These are phyloP conservation scores for Lentinula raphanica DNA, from an alignment of 768 basidiomycete species.

Conservation along the genomic window DNA sequence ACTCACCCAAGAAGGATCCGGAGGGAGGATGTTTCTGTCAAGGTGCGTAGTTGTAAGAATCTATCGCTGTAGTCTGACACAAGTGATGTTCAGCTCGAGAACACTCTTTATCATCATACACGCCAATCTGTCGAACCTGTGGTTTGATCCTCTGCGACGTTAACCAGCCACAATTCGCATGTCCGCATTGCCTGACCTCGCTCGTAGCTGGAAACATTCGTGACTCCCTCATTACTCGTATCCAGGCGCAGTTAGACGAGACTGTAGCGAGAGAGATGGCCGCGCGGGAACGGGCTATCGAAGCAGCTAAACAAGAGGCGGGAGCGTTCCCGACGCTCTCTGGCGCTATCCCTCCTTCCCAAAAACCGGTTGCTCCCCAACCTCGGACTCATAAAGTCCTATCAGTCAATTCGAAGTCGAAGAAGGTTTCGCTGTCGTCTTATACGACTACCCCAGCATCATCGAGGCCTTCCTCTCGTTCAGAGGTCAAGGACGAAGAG, in stretches of 20 bases:
- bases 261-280: slow-evolving; percentile 14
- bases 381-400: slow-evolving; percentile 52
- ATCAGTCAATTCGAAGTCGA: slow-evolving; percentile 49
- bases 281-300: too few relatives aligned
- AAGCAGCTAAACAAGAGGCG: too few relatives aligned
- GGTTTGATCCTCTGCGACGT: slow-evolving; percentile 59
- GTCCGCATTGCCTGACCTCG: slow-evolving; percentile 44
- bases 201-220: slow-evolving; percentile 32
- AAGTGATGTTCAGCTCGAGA: slow-evolving; percentile 37
- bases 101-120: slow-evolving; percentile 54
- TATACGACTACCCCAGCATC: slow-evolving; percentile 31
- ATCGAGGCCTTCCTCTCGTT: slow-evolving; percentile 30
- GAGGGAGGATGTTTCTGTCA: too few relatives aligned
- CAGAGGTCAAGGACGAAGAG: slow-evolving; percentile 27
- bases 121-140: slow-evolving; percentile 50
- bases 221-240: slow-evolving; percentile 30
- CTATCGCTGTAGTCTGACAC: neutral
- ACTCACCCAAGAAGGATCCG: too few relatives aligned
- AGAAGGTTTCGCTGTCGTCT: slow-evolving; percentile 49
- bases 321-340: slow-evolving; percentile 42
- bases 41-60: too few relatives aligned
- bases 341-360: slow-evolving; percentile 10
- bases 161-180: slow-evolving; percentile 49
- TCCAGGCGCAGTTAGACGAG: slow-evolving; percentile 40
- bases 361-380: slow-evolving; percentile 15